Percentiles rank a stretch among this genome's conserved stretches.
Conservation (phyloP, 495 filamentous ascomycete genomes). For the Neurospora tetraspora region DNA sequence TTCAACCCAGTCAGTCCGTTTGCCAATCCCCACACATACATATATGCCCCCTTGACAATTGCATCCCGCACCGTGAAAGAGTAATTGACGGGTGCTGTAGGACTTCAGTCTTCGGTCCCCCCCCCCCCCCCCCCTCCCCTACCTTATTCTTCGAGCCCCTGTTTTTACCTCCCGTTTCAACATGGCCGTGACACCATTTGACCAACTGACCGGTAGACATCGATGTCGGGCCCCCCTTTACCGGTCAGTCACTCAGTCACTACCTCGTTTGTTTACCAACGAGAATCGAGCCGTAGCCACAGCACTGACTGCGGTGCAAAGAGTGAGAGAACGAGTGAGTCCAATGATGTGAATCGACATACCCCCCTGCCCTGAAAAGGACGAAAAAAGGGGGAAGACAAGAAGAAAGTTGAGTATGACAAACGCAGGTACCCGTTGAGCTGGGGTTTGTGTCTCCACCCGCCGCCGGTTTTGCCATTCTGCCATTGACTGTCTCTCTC, state of each 20-base stretch:
- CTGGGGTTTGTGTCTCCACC: neutral
- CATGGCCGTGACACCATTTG: neutral
- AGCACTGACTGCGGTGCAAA: neutral
- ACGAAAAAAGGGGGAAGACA: neutral
- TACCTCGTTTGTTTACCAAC: neutral
- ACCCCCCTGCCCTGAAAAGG: neutral
- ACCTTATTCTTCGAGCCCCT: neutral
- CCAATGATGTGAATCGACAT: neutral
- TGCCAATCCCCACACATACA: neutral
- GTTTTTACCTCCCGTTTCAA: neutral
- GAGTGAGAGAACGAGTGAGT: neutral
- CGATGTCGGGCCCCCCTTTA: neutral
- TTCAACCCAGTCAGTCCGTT: neutral
- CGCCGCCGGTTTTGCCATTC: neutral
- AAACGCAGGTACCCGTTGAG: neutral
- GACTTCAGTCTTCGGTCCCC: neutral
- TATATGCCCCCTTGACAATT: neutral
- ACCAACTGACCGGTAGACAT: neutral
- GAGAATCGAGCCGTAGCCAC: neutral
- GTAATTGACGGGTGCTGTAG: neutral
- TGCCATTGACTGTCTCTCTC: neutral
- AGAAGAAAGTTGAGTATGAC: neutral
- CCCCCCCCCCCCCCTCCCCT: too few relatives aligned
- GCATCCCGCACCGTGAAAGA: neutral
- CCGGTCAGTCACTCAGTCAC: neutral